Conservation (phyloP, 306 rosid genomes). For the Canavalia ensiformis region DNA sequence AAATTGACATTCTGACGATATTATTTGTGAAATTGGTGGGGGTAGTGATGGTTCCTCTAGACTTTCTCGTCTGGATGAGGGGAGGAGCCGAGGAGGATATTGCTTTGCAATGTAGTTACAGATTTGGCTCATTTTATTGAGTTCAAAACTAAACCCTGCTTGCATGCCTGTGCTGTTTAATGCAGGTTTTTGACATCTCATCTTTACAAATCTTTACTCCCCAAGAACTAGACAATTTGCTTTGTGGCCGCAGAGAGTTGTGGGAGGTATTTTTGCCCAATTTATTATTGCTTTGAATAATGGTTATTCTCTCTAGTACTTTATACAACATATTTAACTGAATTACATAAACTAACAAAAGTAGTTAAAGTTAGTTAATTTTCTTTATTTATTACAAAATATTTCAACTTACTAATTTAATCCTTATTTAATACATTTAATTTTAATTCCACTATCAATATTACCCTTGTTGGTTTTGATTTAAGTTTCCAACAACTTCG, state of each 20-base stretch:
- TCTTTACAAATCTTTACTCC: constrained; percentile 83
- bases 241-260: constrained; percentile 95
- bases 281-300: background rate
- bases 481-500: no score
- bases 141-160: constrained; percentile 36
- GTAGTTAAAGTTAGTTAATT: no score
- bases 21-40: constrained; percentile 7
- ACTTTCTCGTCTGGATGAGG: background rate
- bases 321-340: no score
- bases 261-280: constrained; percentile 70
- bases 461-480: no score
- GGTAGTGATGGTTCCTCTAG: constrained; percentile 3
- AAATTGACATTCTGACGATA: constrained; percentile 15
- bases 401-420: no score
- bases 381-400: no score
- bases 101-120: background rate
- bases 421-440: no score
- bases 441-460: no score
- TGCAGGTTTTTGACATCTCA: constrained; percentile 47
- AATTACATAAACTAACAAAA: no score
- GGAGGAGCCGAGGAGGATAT: background rate
- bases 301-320: no score
- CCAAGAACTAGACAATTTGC: constrained; percentile 82
- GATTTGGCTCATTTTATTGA: constrained; percentile 18
- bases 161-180: constrained; percentile 30